phyloP scores from a whole-genome alignment of 1,284 basidiomycete genomes.

The Cutaneotrichosporon cutaneum region DNA sequence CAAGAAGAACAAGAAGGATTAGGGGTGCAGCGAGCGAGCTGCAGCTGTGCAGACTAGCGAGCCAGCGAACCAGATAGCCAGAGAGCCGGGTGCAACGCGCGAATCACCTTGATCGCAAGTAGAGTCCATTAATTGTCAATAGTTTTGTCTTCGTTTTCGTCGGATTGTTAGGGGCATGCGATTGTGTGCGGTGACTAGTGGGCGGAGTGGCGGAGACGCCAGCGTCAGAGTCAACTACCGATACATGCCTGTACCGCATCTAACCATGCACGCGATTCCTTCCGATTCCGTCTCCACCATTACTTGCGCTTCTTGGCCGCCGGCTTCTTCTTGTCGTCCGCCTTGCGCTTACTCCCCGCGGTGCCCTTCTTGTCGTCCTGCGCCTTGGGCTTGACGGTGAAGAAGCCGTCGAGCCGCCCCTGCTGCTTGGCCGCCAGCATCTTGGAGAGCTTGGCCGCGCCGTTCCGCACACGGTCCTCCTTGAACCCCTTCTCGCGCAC shows the following conservation, averaged over 20 bases:
- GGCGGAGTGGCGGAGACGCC: no score
- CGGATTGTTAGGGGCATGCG: background rate
- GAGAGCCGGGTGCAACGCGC: background rate
- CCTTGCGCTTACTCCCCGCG: slow-evolving; percentile 60
- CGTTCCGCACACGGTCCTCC: slow-evolving; percentile 93
- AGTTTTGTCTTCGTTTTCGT: slow-evolving; percentile 1
- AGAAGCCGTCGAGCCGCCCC: slow-evolving; percentile 93
- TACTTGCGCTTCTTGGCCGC: slow-evolving; percentile 13
- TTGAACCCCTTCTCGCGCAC: slow-evolving; percentile 96
- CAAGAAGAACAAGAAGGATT: slow-evolving; percentile 15
- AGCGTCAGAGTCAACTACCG: no score
- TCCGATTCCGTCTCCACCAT: background rate
- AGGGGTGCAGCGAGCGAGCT: background rate
- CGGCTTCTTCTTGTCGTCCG: slow-evolving; percentile 25
- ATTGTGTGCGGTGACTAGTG: background rate
- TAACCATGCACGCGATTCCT: background rate
- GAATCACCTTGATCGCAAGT: background rate
- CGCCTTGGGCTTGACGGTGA: slow-evolving; percentile 66
- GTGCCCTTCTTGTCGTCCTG: slow-evolving; percentile 33
- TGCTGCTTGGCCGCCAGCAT: slow-evolving; percentile 90
- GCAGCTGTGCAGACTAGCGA: background rate
- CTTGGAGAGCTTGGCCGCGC: slow-evolving; percentile 87
- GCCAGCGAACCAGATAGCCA: no score
- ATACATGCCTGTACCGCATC: background rate
- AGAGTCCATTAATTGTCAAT: background rate